Conservation (phyloP, 176 grass and related monocot species). For the Rhynchospora tenuis region DNA sequence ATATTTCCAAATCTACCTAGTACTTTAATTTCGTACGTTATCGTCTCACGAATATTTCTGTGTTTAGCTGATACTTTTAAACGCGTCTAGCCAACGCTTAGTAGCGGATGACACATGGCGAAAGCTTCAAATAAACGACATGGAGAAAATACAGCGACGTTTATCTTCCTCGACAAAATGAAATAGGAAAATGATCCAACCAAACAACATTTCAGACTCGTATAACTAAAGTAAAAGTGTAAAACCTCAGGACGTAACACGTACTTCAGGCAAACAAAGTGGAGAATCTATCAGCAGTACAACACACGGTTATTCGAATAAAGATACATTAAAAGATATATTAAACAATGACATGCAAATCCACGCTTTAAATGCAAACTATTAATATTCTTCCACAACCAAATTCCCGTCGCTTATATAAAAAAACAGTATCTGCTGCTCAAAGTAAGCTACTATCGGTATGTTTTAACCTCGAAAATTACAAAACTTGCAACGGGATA, state of each 20-base stretch:
- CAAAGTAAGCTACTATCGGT: neutral
- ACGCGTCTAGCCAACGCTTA: too few species aligned
- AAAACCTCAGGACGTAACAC: neutral
- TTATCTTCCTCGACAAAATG: neutral
- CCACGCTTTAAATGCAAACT: neutral
- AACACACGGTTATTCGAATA: neutral
- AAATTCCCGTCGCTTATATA: neutral
- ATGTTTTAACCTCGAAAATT: neutral
- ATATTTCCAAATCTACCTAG: too few species aligned
- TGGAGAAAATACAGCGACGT: neutral
- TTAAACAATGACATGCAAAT: neutral
- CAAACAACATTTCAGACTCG: neutral
- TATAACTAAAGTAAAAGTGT: neutral
- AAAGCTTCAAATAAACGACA: too few species aligned
- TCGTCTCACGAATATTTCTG: too few species aligned
- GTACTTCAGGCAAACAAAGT: neutral
- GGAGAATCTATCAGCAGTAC: neutral
- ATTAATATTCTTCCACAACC: neutral
- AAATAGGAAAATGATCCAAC: neutral
- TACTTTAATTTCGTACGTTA: too few species aligned
- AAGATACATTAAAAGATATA: neutral
- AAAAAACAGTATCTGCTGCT: conserved; percentile 10
- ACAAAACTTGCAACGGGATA: neutral
- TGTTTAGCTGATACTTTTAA: too few species aligned
- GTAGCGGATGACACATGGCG: too few species aligned